Percentiles rank a stretch among this genome's conserved stretches.
Evolutionary conservation across 768 basidiomycete species (phyloP).

Genomic region (Scleroderma citrinum): DNA sequence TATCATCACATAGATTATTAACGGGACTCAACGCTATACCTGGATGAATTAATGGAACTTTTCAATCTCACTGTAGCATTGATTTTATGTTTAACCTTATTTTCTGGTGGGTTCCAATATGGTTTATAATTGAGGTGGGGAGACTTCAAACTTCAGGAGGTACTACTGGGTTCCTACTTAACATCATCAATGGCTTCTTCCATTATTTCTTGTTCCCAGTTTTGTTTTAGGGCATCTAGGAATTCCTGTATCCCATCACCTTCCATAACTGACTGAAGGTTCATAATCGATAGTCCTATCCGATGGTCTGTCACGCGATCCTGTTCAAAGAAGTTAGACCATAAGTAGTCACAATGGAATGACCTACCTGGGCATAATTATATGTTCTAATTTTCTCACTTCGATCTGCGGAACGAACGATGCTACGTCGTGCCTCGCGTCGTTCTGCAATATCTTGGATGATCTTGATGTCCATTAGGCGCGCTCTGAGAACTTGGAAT

Average conservation of each 20-base stretch:
- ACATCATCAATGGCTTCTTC: constrained; percentile 40
- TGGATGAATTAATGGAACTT: background rate
- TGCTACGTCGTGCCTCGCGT: constrained; percentile 60
- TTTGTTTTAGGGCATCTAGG: constrained; percentile 48
- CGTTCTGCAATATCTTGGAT: constrained; percentile 62
- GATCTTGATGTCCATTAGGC: constrained; percentile 78
- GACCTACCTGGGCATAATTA: constrained; percentile 78
- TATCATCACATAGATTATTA: constrained; percentile 32
- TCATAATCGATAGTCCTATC: constrained; percentile 69
- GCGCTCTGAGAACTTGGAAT: constrained; percentile 81
- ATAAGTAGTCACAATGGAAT: background rate
- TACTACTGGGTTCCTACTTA: constrained; percentile 7
- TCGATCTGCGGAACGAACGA: constrained; percentile 78
- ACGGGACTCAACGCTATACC: background rate
- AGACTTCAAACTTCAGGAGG: too few species aligned
- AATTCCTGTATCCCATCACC: constrained; percentile 57
- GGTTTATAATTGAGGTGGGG: too few species aligned
- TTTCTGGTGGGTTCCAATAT: too few species aligned
- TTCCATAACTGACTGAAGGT: constrained; percentile 59
- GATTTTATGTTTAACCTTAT: background rate
- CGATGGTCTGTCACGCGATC: constrained; percentile 93
- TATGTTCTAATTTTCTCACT: constrained; percentile 97
- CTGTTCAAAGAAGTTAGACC: constrained; percentile 29
- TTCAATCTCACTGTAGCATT: background rate
- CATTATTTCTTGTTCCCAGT: constrained; percentile 51